A percentile compares a stretch with the other conserved stretches of the same genome.
Evolutionary conservation across 352 stramenopile species (phyloP).

Genomic region (Globisporangium middletonii): DNA sequence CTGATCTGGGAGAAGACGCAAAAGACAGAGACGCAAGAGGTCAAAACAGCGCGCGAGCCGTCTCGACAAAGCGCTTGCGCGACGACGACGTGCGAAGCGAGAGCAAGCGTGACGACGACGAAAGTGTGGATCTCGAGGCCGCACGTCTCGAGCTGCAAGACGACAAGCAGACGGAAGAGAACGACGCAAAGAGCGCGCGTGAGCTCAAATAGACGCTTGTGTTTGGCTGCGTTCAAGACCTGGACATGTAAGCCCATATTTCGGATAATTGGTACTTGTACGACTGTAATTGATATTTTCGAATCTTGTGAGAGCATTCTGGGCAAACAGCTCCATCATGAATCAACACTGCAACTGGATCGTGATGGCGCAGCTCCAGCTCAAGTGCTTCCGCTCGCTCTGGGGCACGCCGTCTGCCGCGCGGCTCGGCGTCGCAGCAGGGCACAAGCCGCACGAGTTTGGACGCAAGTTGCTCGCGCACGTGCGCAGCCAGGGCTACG

Average conservation of each 20-base stretch:
- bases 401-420: conserved; percentile 39
- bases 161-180: neutral
- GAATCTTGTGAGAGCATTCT: neutral
- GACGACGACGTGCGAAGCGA: neutral
- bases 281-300: neutral
- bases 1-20: conserved; percentile 3
- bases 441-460: conserved; percentile 17
- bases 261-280: neutral
- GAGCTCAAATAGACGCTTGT: neutral
- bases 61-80: neutral
- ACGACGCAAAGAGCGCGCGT: neutral
- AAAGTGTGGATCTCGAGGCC: neutral
- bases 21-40: neutral
- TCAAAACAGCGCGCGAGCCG: neutral
- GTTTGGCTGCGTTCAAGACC: too few relatives aligned
- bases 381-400: conserved; percentile 52
- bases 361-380: neutral
- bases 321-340: neutral
- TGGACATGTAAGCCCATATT: neutral
- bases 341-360: neutral
- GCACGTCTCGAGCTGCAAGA: neutral
- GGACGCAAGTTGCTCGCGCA: conserved; percentile 27
- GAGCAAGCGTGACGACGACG: neutral
- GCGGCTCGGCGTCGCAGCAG: conserved; percentile 18
- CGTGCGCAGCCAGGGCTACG: conserved; percentile 43